Percentiles rank a stretch among this genome's conserved stretches.
Conservation (phyloP, 768 basidiomycete species). For the Sistotremastrum suecicum region DNA sequence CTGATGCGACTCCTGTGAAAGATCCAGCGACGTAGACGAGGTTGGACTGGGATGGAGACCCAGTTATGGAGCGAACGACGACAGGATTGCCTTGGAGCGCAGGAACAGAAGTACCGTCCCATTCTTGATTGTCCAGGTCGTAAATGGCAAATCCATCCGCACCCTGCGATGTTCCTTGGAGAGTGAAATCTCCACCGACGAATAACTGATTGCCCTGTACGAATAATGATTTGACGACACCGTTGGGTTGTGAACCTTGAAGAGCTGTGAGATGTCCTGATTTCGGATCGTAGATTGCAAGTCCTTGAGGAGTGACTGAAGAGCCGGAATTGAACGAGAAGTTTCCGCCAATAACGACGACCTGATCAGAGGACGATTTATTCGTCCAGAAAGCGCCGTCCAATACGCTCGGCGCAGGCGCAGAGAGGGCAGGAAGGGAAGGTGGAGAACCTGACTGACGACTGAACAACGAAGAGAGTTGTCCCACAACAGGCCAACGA, state of each 20-base stretch:
- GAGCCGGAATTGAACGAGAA: conserved; percentile 46
- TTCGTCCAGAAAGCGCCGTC: conserved; percentile 89
- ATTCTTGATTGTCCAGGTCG: conserved; percentile 49
- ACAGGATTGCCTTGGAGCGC: conserved; percentile 47
- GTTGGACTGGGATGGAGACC: conserved; percentile 42
- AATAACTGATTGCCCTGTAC: conserved; percentile 60
- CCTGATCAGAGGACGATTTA: conserved; percentile 37
- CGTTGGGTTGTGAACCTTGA: conserved; percentile 48
- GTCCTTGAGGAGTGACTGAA: conserved; percentile 27
- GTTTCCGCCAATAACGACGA: conserved; percentile 78
- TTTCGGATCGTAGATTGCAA: conserved; percentile 59
- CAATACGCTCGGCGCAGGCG: conserved; percentile 67
- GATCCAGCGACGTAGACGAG: conserved; percentile 77
- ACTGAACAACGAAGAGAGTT: conserved; percentile 20
- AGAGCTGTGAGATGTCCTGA: conserved; percentile 38
- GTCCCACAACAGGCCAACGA: too few relatives aligned
- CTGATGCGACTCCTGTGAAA: conserved; percentile 64
- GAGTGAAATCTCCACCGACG: conserved; percentile 74
- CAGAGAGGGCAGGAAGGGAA: conserved; percentile 41
- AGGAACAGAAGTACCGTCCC: conserved; percentile 46
- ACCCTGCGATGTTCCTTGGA: conserved; percentile 27
- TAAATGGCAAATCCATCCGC: conserved; percentile 69
- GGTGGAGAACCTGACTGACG: conserved; percentile 34
- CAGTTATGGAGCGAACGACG: conserved; percentile 57
- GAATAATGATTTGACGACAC: conserved; percentile 62